Conservation (phyloP, 768 basidiomycete genomes). For the Collybia mongolica region DNA sequence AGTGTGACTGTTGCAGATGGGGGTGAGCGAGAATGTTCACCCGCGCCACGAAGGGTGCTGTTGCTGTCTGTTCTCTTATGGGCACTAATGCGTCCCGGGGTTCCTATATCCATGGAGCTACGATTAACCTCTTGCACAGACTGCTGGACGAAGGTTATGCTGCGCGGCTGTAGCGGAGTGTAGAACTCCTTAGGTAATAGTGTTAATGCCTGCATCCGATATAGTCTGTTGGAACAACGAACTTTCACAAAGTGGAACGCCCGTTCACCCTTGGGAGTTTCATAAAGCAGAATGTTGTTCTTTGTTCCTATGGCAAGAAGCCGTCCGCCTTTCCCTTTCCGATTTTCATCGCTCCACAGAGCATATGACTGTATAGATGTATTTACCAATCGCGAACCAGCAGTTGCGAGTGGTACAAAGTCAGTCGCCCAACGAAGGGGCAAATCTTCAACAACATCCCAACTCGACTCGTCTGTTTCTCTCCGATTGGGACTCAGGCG, state of each 20-base stretch:
- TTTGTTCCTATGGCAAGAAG: constrained; percentile 79
- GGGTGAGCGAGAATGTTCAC: constrained; percentile 22
- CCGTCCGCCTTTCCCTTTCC: constrained; percentile 42
- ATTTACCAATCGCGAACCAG: constrained; percentile 61
- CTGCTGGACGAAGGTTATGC: constrained; percentile 70
- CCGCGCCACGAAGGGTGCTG: constrained; percentile 32
- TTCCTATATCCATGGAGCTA: constrained; percentile 38
- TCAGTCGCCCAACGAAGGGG: constrained; percentile 87
- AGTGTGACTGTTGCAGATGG: constrained; percentile 30
- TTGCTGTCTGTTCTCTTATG: constrained; percentile 45
- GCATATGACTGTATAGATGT: constrained; percentile 64
- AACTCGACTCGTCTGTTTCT: constrained; percentile 47
- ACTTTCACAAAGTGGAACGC: constrained; percentile 85
- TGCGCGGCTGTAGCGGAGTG: constrained; percentile 67
- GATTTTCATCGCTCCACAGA: constrained; percentile 61
- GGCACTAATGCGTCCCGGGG: constrained; percentile 23
- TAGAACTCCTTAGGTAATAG: constrained; percentile 70
- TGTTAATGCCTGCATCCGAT: constrained; percentile 1
- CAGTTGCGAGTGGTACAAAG: constrained; percentile 72
- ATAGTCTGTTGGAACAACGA: constrained; percentile 6
- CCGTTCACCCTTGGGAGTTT: constrained; percentile 80
- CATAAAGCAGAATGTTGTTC: constrained; percentile 69
- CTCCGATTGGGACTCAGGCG: constrained; percentile 18
- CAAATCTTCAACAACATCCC: constrained; percentile 75
- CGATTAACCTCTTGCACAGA: constrained; percentile 51